These are phyloP conservation scores for Wilcoxina mikolae DNA, from an alignment of 495 filamentous ascomycete species.

Conservation along the genomic window DNA sequence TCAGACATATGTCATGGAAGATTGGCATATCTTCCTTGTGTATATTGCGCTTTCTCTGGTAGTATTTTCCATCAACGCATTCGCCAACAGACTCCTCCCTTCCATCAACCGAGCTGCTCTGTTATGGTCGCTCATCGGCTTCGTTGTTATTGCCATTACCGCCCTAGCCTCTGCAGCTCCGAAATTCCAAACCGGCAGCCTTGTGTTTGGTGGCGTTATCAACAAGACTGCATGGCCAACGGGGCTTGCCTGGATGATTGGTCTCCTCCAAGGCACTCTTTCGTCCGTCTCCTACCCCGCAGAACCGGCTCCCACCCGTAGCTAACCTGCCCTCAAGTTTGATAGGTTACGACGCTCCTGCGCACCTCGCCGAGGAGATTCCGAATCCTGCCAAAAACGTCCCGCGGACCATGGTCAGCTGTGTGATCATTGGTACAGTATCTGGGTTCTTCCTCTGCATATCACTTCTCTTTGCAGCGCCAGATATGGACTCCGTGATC, in stretches of 20 bases:
- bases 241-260: slow-evolving; percentile 37
- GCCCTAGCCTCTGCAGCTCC: slow-evolving; percentile 44
- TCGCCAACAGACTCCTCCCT: slow-evolving; percentile 47
- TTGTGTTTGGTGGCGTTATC: slow-evolving; percentile 35
- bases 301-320: background rate
- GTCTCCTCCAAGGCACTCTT: slow-evolving; percentile 4
- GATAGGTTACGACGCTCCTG: slow-evolving; percentile 33
- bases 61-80: slow-evolving; percentile 52
- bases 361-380: slow-evolving; percentile 51
- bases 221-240: slow-evolving; percentile 42
- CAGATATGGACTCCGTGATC: slow-evolving; percentile 46
- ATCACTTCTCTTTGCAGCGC: slow-evolving; percentile 49
- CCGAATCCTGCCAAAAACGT: slow-evolving; percentile 50
- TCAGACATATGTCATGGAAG: slow-evolving; percentile 37
- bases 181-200: slow-evolving; percentile 18
- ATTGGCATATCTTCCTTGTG: slow-evolving; percentile 63
- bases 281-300: background rate
- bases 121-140: slow-evolving; percentile 52
- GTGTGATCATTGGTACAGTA: slow-evolving; percentile 51
- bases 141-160: slow-evolving; percentile 53
- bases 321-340: background rate
- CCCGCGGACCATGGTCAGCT: slow-evolving; percentile 58
- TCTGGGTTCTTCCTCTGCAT: slow-evolving; percentile 57
- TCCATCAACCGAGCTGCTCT: slow-evolving; percentile 49
- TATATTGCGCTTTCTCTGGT: slow-evolving; percentile 51